Conservation (phyloP, 2,329 filamentous ascomycete species). For the Scopulariopsis brevicaulis region DNA sequence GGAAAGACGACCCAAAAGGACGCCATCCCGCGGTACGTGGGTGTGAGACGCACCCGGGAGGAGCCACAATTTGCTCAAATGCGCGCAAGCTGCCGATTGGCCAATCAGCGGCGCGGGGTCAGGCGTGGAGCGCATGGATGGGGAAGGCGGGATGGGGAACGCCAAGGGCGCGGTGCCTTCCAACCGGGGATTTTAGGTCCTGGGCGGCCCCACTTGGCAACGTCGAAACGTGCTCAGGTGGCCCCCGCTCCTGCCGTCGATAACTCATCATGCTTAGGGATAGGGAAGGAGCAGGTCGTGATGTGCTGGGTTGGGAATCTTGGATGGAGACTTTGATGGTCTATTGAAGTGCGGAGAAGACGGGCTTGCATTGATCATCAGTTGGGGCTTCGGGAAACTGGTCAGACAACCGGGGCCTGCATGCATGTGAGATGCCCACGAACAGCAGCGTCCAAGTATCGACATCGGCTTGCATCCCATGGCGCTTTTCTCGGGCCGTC, state of each 20-base stretch:
- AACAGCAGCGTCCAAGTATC: too few relatives aligned
- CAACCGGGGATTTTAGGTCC: background rate
- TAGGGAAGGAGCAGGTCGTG: background rate
- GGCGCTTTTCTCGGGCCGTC: too few relatives aligned
- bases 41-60: background rate
- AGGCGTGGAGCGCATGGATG: background rate
- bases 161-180: background rate
- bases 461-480: too few relatives aligned
- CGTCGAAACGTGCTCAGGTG: background rate
- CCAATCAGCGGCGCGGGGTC: background rate
- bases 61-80: constrained; percentile 37
- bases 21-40: background rate
- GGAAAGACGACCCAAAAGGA: background rate
- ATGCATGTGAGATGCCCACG: too few relatives aligned
- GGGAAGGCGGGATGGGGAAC: background rate
- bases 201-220: background rate
- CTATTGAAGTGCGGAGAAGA: too few relatives aligned
- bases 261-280: background rate
- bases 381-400: too few relatives aligned
- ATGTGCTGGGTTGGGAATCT: background rate
- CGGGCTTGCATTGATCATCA: too few relatives aligned
- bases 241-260: too few relatives aligned
- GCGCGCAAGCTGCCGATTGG: constrained; percentile 19
- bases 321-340: too few relatives aligned
- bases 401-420: too few relatives aligned